phyloP scores from a whole-genome alignment of 305 asterid genomes.

The Solanum chacoense region DNA sequence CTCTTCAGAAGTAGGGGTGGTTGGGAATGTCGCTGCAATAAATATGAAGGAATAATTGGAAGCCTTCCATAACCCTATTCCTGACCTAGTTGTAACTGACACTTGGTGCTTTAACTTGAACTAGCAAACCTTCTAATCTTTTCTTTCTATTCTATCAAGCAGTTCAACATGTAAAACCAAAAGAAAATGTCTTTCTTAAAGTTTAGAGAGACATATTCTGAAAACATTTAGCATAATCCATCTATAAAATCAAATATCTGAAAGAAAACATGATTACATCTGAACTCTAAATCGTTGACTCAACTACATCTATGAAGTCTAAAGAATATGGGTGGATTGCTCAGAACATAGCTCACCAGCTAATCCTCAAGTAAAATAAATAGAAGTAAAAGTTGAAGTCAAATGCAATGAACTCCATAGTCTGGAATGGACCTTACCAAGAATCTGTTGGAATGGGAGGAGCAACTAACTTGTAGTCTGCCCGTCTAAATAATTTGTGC shows the following conservation, averaged over 20 bases:
- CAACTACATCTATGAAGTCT: not conserved
- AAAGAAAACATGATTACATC: not conserved
- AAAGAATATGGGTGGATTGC: not conserved
- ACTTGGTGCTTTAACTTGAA: not conserved
- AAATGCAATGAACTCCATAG: not conserved
- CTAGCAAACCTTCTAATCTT: not conserved
- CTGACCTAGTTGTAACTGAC: not conserved
- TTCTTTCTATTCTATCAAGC: not conserved
- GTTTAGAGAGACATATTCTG: not conserved
- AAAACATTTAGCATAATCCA: not conserved
- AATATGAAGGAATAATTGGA: not conserved
- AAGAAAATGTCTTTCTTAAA: not conserved
- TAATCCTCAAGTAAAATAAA: not conserved
- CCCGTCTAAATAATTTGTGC: not conserved
- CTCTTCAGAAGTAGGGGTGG: not conserved
- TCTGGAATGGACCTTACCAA: not conserved
- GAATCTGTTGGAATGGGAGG: not conserved
- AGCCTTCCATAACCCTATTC: not conserved
- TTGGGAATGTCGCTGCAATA: not conserved
- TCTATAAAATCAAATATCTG: not conserved
- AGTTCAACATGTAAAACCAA: not conserved
- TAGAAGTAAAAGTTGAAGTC: not conserved
- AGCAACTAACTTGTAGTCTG: not conserved
- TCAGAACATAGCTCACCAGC: not conserved
- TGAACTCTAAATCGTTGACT: not conserved